Conservation (phyloP, 164 flowering plant species). For the Santalum album region DNA sequence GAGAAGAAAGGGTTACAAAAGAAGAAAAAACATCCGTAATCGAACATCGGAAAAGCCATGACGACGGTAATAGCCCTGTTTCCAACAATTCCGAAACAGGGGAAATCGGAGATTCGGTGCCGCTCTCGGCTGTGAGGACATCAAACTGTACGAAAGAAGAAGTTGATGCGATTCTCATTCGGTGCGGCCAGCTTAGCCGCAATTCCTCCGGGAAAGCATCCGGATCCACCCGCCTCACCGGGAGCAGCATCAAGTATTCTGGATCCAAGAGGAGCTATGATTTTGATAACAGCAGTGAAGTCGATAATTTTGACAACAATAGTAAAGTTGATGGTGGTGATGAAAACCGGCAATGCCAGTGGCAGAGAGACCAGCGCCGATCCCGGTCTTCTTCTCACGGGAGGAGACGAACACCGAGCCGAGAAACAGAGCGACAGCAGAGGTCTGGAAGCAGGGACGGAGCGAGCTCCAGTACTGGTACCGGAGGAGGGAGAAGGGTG, state of each 20-base stretch:
- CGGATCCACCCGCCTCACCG: conserved; percentile 1
- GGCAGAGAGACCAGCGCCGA: conserved; percentile 25
- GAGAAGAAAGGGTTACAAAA: conserved; percentile 32
- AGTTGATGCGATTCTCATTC: conserved; percentile 84
- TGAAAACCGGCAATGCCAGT: conserved; percentile 12
- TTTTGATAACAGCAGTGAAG: conserved; percentile 44
- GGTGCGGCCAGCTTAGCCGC: conserved; percentile 87
- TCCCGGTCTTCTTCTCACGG: conserved; percentile 33
- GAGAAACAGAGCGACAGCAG: conserved; percentile 55
- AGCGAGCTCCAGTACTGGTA: conserved; percentile 8
- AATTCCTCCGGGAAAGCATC: conserved; percentile 62
- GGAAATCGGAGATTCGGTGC: not conserved
- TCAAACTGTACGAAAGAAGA: conserved; percentile 92
- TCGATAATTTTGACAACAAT: no score
- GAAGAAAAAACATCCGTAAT: conserved; percentile 41
- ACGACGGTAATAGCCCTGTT: conserved; percentile 6
- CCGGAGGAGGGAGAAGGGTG: conserved; percentile 42
- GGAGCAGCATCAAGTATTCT: conserved; percentile 37
- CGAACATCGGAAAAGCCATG: conserved; percentile 53
- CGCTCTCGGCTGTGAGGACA: conserved; percentile 38
- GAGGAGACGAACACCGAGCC: conserved; percentile 69
- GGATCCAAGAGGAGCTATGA: conserved; percentile 87
- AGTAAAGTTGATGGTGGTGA: conserved; percentile 1
- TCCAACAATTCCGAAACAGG: conserved; percentile 1
- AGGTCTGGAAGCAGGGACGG: conserved; percentile 64